A percentile compares a stretch with the other conserved stretches of the same genome.
Evolutionary conservation across 1,284 basidiomycete species (phyloP).

Genomic region (Psilocybe mexicana): DNA sequence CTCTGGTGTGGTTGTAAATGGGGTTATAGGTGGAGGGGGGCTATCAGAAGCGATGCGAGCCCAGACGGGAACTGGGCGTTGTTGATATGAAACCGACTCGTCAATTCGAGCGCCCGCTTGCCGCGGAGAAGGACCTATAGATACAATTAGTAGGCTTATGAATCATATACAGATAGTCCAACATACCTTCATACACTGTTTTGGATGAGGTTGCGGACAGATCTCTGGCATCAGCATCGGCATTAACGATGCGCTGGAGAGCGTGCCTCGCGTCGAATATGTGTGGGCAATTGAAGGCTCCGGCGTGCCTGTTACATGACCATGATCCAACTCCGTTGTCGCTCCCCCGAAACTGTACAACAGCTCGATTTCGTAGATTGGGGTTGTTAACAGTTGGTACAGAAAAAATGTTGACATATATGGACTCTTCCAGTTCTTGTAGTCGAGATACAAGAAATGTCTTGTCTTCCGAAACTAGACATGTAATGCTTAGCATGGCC

Average conservation of each 20-base stretch:
- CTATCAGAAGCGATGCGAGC: constrained; percentile 12
- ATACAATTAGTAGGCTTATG: too few relatives aligned
- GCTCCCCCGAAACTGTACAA: constrained; percentile 16
- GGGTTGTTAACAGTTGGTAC: constrained; percentile 1
- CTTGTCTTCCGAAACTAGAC: neutral
- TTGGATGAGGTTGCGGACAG: neutral
- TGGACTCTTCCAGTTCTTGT: neutral
- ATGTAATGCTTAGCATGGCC: neutral
- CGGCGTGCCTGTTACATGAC: constrained; percentile 12
- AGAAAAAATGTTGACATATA: constrained; percentile 13
- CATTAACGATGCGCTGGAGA: constrained; percentile 7
- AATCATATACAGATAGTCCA: neutral
- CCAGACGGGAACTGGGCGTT: constrained; percentile 18
- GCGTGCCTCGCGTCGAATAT: constrained; percentile 11
- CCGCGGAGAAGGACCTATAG: neutral
- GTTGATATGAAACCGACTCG: constrained; percentile 10
- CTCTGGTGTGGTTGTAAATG: too few relatives aligned
- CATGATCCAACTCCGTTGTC: constrained; percentile 13
- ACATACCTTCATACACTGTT: neutral
- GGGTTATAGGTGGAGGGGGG: neutral
- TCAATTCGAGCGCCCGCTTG: neutral
- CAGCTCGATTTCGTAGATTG: constrained; percentile 9
- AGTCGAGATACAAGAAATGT: constrained; percentile 10
- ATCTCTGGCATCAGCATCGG: constrained; percentile 10
- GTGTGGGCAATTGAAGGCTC: constrained; percentile 4